Percentiles rank a stretch among this genome's conserved stretches.
Conservation (phyloP, 192 early-diverging fungal genomes). For the Coemansia biformis region DNA sequence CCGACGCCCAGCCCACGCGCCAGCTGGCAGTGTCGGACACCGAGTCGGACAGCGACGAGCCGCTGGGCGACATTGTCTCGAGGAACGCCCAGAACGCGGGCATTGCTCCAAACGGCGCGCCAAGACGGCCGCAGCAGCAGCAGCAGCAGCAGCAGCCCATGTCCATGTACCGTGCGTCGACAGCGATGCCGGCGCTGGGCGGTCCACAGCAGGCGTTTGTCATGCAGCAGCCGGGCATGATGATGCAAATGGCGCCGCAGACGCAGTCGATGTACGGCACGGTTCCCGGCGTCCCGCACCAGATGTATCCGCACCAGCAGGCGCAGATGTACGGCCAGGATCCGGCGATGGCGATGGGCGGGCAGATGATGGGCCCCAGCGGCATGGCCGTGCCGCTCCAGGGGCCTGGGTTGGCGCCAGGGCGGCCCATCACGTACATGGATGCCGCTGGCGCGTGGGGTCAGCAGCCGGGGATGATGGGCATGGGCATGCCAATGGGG, state of each 20-base stretch:
- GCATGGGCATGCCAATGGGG: constrained; percentile 1
- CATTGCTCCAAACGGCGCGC: constrained; percentile 3
- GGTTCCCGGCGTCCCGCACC: constrained; percentile 20
- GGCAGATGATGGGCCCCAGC: constrained; percentile 12
- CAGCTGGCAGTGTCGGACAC: constrained; percentile 40
- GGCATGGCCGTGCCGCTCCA: constrained; percentile 39
- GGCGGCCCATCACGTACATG: constrained; percentile 41
- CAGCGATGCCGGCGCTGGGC: constrained; percentile 19
- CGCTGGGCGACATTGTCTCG: constrained; percentile 35
- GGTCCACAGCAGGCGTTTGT: constrained; percentile 14
- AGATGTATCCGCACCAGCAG: constrained; percentile 35
- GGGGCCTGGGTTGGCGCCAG: constrained; percentile 18
- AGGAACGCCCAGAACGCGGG: constrained; percentile 23
- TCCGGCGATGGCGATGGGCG: constrained; percentile 20
- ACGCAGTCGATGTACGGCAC: constrained; percentile 41
- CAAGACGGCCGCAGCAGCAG: constrained; percentile 20
- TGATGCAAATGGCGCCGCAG: constrained; percentile 14
- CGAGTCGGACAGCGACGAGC: constrained; percentile 36
- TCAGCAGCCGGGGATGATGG: constrained; percentile 29
- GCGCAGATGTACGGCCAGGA: constrained; percentile 41
- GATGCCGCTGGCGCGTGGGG: constrained; percentile 40
- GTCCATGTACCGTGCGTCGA: constrained; percentile 34
- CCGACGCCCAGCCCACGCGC: constrained; percentile 13
- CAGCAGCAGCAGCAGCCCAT: constrained; percentile 20
- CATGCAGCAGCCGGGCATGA: constrained; percentile 36